Percentiles rank a stretch among this genome's conserved stretches.
Evolutionary conservation across 176 grass and related monocot genomes (phyloP).

Genomic region (Paspalum vaginatum): DNA sequence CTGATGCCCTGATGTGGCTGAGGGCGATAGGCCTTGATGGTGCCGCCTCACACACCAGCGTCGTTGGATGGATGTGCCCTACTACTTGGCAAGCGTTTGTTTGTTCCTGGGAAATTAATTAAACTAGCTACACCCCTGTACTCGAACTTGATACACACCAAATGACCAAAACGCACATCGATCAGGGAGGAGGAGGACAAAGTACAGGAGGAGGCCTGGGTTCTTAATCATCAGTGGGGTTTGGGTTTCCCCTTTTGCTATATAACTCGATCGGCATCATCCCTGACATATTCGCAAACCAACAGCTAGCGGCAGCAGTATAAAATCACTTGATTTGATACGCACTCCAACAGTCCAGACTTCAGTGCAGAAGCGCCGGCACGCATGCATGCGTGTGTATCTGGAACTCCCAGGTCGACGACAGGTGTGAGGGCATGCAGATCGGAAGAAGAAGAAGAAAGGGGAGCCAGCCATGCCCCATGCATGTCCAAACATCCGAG

Average conservation of each 20-base stretch:
- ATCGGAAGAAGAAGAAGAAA: no score
- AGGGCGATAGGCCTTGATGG: conserved; percentile 16
- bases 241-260: neutral
- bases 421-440: no score
- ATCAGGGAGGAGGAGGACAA: neutral
- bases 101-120: neutral
- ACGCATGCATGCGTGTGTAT: no score
- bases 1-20: neutral
- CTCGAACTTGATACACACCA: no score
- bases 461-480: no score
- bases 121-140: no score
- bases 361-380: no score
- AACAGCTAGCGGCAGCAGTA: no score
- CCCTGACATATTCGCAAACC: neutral
- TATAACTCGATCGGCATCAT: neutral
- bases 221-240: neutral
- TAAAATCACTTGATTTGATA: neutral
- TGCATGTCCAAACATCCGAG: conserved; percentile 56
- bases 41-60: neutral
- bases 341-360: no score
- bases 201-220: neutral
- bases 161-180: no score
- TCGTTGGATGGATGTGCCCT: neutral
- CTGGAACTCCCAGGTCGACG: no score
- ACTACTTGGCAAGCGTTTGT: neutral